Evolutionary conservation across 2,329 filamentous ascomycete genomes (phyloP), one percentile per base, ranked within the genome.

Genomic region (Ophiocordyceps polyrhachis-furcata): DNA sequence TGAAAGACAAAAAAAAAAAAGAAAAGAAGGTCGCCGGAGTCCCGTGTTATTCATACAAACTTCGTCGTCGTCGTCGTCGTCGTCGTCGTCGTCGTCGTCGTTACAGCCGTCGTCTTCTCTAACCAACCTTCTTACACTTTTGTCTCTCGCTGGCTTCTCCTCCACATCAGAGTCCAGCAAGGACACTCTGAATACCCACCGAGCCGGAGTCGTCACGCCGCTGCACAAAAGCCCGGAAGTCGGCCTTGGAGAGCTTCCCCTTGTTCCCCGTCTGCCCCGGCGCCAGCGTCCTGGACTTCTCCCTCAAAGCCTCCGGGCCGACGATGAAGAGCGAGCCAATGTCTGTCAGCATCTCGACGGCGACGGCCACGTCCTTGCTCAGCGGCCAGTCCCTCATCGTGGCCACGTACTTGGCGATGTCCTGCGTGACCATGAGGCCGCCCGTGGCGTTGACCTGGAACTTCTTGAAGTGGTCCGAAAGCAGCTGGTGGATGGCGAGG

Each of bases 311-410:
- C 60, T 88, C 83, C 12, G 81, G 76, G 2, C 86, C 85, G 55
- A 98, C 85, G 50, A 98, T 93, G 59, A 98, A 98, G 44, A 98
- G 65, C 56, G 88, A 95, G 12, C 88, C 89, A 47, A 98, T 86
- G 67, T 98, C 91, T 23, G 86, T 81, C 48, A 98, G 65, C 41
- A 94, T 75, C 65, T 98, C 89, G 51, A 95, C 75, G 45, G 76
- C 74, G 21, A 71, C 71, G 52, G 75, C 73, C 43, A 79, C 76
- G 38, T 83, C 76, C 53, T 79, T 79, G 44, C 74, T 71, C 38
- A 88, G 68, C 25, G 82, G 75, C 86, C 87, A 96, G 31, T 79
- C 79, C 49, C 84, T 79, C 51, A 98, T 71, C 12, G 93, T 76
- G 48, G 88, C 81, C 9, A 84, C 83, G 61, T 98, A 98, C 58